A percentile compares a stretch with the other conserved stretches of the same genome.
Evolutionary conservation across 805 yeast species (phyloP).

Genomic region (Suhomyces xylopsoci): DNA sequence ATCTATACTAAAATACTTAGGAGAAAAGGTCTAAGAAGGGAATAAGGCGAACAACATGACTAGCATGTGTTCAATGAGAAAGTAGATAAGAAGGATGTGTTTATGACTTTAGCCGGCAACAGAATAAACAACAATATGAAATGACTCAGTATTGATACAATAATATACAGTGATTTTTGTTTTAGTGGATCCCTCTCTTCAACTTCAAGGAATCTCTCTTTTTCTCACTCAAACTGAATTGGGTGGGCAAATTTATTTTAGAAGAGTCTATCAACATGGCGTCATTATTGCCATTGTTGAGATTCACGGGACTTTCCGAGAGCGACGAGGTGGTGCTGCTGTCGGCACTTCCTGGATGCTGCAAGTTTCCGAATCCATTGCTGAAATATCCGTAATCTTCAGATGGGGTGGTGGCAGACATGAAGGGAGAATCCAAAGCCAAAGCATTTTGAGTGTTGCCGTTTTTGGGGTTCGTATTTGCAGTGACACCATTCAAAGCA

Average conservation of each 20-base stretch:
- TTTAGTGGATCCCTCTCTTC: constrained; percentile 42
- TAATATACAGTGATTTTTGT: neutral
- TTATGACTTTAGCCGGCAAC: neutral
- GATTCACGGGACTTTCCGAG: constrained; percentile 14
- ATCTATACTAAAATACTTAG: neutral
- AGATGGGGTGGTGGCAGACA: constrained; percentile 35
- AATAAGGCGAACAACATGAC: neutral
- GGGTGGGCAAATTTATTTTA: constrained; percentile 26
- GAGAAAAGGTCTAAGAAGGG: neutral
- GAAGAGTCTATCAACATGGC: constrained; percentile 12
- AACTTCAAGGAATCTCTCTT: constrained; percentile 44
- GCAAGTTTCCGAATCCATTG: constrained; percentile 10
- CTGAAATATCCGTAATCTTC: constrained; percentile 36
- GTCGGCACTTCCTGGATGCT: constrained; percentile 3
- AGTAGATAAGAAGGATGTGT: neutral
- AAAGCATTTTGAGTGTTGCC: constrained; percentile 5
- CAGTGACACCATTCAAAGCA: constrained; percentile 17
- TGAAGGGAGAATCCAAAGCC: constrained; percentile 40
- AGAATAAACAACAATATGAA: neutral
- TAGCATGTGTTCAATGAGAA: neutral
- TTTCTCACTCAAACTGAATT: constrained; percentile 40
- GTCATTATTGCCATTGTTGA: constrained; percentile 8
- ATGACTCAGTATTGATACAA: neutral
- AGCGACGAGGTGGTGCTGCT: constrained; percentile 8
- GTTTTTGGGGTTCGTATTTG: neutral